phyloP scores from a whole-genome alignment of 2,329 filamentous ascomycete genomes.

The Piedraia hortae region DNA sequence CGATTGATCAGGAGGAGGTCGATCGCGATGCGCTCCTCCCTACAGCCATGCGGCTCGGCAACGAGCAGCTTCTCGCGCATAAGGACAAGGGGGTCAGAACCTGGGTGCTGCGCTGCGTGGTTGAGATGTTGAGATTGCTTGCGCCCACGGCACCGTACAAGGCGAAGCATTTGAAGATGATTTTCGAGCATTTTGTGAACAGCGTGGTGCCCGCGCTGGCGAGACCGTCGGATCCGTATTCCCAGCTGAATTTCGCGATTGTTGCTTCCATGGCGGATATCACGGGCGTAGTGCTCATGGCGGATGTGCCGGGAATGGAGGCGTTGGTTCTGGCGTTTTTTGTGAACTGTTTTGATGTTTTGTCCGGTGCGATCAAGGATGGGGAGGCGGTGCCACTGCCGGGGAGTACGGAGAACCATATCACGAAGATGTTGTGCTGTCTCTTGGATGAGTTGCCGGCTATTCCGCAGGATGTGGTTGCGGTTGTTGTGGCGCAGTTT shows the following conservation, averaged over 20 bases:
- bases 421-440: slow-evolving; percentile 60
- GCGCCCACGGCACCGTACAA: slow-evolving; percentile 91
- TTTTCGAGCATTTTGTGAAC: slow-evolving; percentile 70
- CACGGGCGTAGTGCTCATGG: slow-evolving; percentile 78
- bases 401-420: slow-evolving; percentile 80
- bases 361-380: slow-evolving; percentile 49
- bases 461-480: slow-evolving; percentile 57
- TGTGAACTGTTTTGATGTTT: slow-evolving; percentile 70
- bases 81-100: slow-evolving; percentile 86
- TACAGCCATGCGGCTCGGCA: slow-evolving; percentile 62
- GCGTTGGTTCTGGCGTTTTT: slow-evolving; percentile 59
- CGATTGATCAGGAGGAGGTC: slow-evolving; percentile 65
- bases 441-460: slow-evolving; percentile 64
- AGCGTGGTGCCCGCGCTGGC: slow-evolving; percentile 62
- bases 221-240: slow-evolving; percentile 70
- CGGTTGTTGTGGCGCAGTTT: slow-evolving; percentile 88
- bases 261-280: slow-evolving; percentile 69
- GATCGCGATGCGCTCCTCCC: slow-evolving; percentile 59
- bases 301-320: slow-evolving; percentile 62
- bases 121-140: slow-evolving; percentile 77
- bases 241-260: slow-evolving; percentile 77
- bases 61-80: slow-evolving; percentile 58
- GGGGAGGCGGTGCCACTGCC: slow-evolving; percentile 55
- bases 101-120: slow-evolving; percentile 64
- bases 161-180: slow-evolving; percentile 74